Conservation (phyloP, 2,329 filamentous ascomycete species). For the Cladorrhinum sp. region DNA sequence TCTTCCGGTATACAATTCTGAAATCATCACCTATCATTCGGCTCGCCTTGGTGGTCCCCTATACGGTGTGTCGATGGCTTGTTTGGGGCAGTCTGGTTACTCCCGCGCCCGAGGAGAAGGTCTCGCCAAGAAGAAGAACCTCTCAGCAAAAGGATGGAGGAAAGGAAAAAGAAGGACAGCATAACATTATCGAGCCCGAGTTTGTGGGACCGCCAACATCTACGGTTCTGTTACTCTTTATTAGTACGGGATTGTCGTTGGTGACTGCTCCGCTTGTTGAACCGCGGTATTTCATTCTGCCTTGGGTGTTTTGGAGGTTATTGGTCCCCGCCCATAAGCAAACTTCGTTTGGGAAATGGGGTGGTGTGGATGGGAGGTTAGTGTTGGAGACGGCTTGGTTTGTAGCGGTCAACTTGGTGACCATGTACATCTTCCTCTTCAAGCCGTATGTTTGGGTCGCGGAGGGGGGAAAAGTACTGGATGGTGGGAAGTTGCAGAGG, state of each 20-base stretch:
- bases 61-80: constrained; percentile 67
- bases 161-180: background rate
- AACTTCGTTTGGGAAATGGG: constrained; percentile 10
- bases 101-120: no score
- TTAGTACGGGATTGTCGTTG: constrained; percentile 72
- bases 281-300: constrained; percentile 91
- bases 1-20: constrained; percentile 80
- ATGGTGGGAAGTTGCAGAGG: constrained; percentile 61
- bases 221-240: constrained; percentile 56
- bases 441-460: constrained; percentile 65
- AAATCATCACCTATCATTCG: constrained; percentile 60
- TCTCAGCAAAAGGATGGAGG: no score
- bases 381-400: constrained; percentile 67
- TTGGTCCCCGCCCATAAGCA: constrained; percentile 56
- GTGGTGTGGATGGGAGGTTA: constrained; percentile 46
- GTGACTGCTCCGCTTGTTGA: constrained; percentile 90
- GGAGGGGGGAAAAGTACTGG: constrained; percentile 49
- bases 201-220: constrained; percentile 42
- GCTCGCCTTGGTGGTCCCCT: constrained; percentile 66
- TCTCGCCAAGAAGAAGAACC: background rate
- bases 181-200: background rate
- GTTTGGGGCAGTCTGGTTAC: constrained; percentile 45
- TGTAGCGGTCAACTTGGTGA: constrained; percentile 58
- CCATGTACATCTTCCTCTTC: constrained; percentile 69
- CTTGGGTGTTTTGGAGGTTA: constrained; percentile 90